Conservation (phyloP, 73 alveolate species). For the Uronychia setigera region DNA sequence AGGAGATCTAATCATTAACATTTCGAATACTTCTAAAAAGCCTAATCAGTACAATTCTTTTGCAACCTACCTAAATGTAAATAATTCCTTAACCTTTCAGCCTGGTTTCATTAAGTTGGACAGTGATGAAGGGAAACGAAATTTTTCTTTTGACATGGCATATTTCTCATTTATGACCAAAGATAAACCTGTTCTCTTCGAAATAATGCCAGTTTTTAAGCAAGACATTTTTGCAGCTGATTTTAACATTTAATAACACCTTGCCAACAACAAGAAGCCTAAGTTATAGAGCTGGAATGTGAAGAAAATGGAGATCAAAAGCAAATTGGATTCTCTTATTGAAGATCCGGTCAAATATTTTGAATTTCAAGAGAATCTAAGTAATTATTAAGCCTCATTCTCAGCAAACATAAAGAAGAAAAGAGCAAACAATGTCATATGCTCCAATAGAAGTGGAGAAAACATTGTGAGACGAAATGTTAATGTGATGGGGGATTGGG, state of each 20-base stretch:
- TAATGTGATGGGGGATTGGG: conserved; percentile 3
- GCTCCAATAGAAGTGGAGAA: not conserved
- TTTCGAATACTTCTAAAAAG: not conserved
- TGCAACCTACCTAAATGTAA: not conserved
- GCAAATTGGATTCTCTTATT: not conserved
- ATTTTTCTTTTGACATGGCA: not conserved
- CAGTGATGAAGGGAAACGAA: not conserved
- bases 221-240: not conserved
- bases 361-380: not conserved
- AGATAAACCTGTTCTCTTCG: not conserved
- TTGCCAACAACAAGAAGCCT: not conserved
- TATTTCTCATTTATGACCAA: not conserved
- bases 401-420: not conserved
- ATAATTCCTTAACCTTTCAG: not conserved
- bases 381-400: not conserved
- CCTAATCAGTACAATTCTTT: not conserved
- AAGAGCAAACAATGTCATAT: not conserved
- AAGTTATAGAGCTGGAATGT: not conserved
- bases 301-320: not conserved
- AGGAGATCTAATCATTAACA: not conserved
- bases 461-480: not conserved
- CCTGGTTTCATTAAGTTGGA: not conserved
- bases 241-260: no score
- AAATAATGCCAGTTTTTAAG: not conserved
- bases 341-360: not conserved